Evolutionary conservation across 1,284 basidiomycete genomes (phyloP).

Genomic region (Microbotryum intermedium): DNA sequence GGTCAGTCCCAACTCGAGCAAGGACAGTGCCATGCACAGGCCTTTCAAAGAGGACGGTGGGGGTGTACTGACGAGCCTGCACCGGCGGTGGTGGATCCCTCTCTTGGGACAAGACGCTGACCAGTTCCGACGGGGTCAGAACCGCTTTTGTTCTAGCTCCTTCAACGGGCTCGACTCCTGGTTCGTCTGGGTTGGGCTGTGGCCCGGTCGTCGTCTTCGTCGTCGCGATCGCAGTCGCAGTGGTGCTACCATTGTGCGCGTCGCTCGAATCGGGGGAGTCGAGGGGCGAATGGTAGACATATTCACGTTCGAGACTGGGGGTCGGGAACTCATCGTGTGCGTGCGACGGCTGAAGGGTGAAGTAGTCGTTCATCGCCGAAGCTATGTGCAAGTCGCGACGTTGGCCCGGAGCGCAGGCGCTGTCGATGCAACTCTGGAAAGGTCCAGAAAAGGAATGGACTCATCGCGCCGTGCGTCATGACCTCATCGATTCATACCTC

Average conservation of each 20-base stretch:
- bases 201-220: neutral
- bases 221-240: neutral
- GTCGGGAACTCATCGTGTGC: conserved; percentile 1
- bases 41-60: neutral
- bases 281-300: conserved; percentile 14
- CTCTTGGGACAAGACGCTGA: conserved; percentile 4
- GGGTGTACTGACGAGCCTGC: neutral
- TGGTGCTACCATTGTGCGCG: neutral
- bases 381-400: too few relatives aligned
- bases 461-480: too few relatives aligned
- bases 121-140: conserved; percentile 10
- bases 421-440: too few relatives aligned
- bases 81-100: conserved; percentile 1
- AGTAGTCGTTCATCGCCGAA: conserved; percentile 6
- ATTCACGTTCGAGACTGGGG: conserved; percentile 6
- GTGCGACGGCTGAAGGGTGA: conserved; percentile 3
- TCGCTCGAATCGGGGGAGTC: conserved; percentile 3
- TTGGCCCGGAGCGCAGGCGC: too few relatives aligned
- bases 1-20: too few relatives aligned
- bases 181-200: neutral
- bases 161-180: neutral
- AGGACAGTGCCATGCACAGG: neutral
- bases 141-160: neutral
- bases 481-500: too few relatives aligned
- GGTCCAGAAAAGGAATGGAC: too few relatives aligned